Base-by-base conservation (phyloP, 169 alveolate species). In the Plasmodium coatneyi region DNA sequence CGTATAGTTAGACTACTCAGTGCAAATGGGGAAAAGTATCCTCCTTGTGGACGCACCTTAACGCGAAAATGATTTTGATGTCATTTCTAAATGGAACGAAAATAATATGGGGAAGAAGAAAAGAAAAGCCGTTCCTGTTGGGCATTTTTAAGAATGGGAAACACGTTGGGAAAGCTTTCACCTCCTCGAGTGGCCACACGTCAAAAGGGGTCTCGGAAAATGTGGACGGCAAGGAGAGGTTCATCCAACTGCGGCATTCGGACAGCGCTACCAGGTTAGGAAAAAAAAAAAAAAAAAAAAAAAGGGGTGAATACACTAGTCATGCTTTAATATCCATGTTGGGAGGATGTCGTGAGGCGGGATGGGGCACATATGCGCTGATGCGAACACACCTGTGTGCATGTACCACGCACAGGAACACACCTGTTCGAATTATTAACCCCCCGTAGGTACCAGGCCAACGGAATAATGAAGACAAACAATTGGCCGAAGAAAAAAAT, bases 401-500 rank as follows among this genome's bases (percentile, higher is more conserved):
- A 12, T 46, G 56, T 6, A 2, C 9, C 74, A n/a, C 34, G 74
- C 74, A 60, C 34, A n/a, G 14, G 14, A 22, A 60, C 16, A 25
- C 34, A 60, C 14, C 41, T 22, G 22, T 19, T 83, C 30, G 30
- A 28, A 41, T 71, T 71, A 9, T 74, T 76, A 41, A 34, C 34
- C n/a, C 41, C 49, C 36, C 28, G 9, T 30, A 28, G 94, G 41
- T 89, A 78, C 71, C 90, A 79, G n/a, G 71, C 14, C 12, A 89
- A 66, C 71, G 94, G 94, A 5, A 79, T 89, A 70, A 30, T 79
- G 39, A 89, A 78, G 60, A 56, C 82, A 22, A 78, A 19, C 34
- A 89, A 80, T 43, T 89, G 94, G 94, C 94, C 94, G 16, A 89
- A 79, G 78, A 89, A 89, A 80, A 89, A 89, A 32, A 41, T 22